phyloP scores from a whole-genome alignment of 2,329 filamentous ascomycete genomes.

The Talaromyces verruculosus region DNA sequence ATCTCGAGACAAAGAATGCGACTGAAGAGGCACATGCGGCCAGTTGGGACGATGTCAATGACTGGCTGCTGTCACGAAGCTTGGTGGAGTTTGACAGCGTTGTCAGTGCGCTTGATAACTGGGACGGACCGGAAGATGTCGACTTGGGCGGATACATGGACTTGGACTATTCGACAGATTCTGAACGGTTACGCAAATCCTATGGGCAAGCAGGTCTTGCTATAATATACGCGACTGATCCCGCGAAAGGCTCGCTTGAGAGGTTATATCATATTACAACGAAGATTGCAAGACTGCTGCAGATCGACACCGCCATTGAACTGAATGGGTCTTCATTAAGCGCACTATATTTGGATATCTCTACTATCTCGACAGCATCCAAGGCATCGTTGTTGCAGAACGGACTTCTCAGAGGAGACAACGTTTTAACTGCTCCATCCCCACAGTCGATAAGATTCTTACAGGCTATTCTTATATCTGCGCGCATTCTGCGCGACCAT shows the following conservation, averaged over 20 bases:
- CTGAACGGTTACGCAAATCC: neutral
- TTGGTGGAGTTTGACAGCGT: constrained; percentile 51
- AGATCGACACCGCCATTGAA: constrained; percentile 46
- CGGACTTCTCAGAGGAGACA: constrained; percentile 39
- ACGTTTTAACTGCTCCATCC: constrained; percentile 45
- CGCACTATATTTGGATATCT: constrained; percentile 34
- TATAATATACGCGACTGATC: constrained; percentile 56
- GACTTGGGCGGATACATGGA: constrained; percentile 57
- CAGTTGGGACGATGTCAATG: constrained; percentile 60
- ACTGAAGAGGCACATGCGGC: constrained; percentile 29
- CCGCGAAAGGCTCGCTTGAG: constrained; percentile 47
- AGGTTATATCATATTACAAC: constrained; percentile 51
- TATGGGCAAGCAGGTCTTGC: constrained; percentile 62
- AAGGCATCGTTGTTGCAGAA: constrained; percentile 45
- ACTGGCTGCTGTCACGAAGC: constrained; percentile 59
- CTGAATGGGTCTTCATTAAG: constrained; percentile 29
- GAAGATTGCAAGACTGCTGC: constrained; percentile 53
- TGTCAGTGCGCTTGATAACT: constrained; percentile 54
- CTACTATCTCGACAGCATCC: constrained; percentile 38
- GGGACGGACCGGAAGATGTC: constrained; percentile 61
- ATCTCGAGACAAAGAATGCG: constrained; percentile 29
- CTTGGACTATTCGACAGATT: constrained; percentile 26
- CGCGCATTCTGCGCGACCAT: constrained; percentile 41
- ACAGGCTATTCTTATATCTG: constrained; percentile 43
- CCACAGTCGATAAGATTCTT: constrained; percentile 42